Conservation (phyloP, 257 asterid genomes). For the Ajuga chamaepitys region DNA sequence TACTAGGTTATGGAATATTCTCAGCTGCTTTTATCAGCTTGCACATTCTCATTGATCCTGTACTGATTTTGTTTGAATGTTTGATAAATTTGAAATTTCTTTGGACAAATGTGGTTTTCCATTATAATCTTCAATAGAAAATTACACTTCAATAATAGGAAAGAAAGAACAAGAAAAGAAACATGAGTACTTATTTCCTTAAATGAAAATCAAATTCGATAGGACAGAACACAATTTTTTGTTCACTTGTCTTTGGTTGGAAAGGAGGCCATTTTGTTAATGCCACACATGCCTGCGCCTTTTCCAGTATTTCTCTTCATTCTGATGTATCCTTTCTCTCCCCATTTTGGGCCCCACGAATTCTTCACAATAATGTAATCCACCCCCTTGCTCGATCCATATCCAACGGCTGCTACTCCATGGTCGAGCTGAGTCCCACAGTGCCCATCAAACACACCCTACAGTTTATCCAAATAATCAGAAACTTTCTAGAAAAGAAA, state of each 20-base stretch:
- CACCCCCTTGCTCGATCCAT: slow-evolving; percentile 39
- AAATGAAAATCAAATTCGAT: neutral
- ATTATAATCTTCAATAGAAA: neutral
- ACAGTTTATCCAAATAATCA: neutral
- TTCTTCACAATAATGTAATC: slow-evolving; percentile 51
- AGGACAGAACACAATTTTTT: neutral
- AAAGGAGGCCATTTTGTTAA: slow-evolving; percentile 58
- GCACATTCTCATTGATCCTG: neutral
- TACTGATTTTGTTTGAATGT: slow-evolving; percentile 1
- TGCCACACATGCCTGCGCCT: slow-evolving; percentile 51
- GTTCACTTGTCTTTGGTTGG: slow-evolving; percentile 40
- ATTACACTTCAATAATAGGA: slow-evolving; percentile 6
- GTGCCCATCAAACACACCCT: slow-evolving; percentile 59
- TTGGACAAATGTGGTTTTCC: neutral
- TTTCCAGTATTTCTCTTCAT: slow-evolving; percentile 51
- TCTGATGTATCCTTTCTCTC: slow-evolving; percentile 56
- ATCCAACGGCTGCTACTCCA: slow-evolving; percentile 64
- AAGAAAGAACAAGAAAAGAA: neutral
- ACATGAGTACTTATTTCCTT: slow-evolving; percentile 6
- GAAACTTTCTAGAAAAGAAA: neutral
- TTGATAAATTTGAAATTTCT: neutral
- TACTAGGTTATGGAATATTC: neutral
- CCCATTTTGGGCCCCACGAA: slow-evolving; percentile 66
- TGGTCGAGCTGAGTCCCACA: slow-evolving; percentile 54
- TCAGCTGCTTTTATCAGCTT: neutral